Percentiles rank a stretch among this genome's conserved stretches.
Evolutionary conservation across 2,329 filamentous ascomycete species (phyloP).

Genomic region (Penicillium aurantiogriseum): DNA sequence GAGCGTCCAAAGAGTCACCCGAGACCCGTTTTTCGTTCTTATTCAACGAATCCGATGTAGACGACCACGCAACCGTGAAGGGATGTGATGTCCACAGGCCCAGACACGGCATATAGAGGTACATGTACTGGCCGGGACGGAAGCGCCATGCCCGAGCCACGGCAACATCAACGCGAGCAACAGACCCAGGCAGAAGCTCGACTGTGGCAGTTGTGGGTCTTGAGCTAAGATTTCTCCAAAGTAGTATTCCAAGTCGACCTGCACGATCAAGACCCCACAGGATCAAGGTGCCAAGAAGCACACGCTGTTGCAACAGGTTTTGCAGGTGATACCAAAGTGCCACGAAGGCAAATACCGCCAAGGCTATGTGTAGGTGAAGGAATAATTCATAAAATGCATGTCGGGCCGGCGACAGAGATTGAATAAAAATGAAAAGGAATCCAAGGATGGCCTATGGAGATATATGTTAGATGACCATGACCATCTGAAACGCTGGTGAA

Average conservation of each 20-base stretch:
- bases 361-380: conserved; percentile 42
- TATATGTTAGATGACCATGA: not conserved
- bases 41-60: conserved; percentile 17
- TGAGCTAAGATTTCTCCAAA: conserved; percentile 52
- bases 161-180: conserved; percentile 47
- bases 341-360: conserved; percentile 41
- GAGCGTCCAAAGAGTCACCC: conserved; percentile 29
- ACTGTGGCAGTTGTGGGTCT: conserved; percentile 52
- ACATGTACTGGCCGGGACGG: conserved; percentile 53
- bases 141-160: conserved; percentile 34
- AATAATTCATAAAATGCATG: conserved; percentile 48
- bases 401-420: conserved; percentile 43
- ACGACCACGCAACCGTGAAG: conserved; percentile 44
- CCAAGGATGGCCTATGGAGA: conserved; percentile 39
- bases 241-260: conserved; percentile 47
- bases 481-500: not conserved
- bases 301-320: conserved; percentile 30
- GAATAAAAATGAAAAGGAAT: conserved; percentile 40
- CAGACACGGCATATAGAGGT: conserved; percentile 54
- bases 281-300: conserved; percentile 33
- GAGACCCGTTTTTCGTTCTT: conserved; percentile 30
- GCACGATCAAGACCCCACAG: conserved; percentile 41
- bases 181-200: conserved; percentile 56
- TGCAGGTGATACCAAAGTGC: conserved; percentile 39
- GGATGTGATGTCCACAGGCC: conserved; percentile 45